Evolutionary conservation across 2,329 filamentous ascomycete species (phyloP), one percentile per base, ranked within the genome.

Genomic region (Dothistroma pini): DNA sequence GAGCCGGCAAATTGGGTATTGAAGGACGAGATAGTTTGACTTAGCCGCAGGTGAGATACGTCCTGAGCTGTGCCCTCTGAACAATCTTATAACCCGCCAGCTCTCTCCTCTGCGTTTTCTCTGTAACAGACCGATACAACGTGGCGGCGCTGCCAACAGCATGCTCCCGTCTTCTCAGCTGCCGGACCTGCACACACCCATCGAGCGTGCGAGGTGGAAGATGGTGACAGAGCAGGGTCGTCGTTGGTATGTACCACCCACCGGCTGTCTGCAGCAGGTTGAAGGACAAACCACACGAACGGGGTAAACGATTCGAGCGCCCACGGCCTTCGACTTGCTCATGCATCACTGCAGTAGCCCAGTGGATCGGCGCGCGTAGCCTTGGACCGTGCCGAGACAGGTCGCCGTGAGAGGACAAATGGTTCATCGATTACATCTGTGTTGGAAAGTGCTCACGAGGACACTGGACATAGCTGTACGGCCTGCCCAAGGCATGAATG

Each of bases 21-120:
- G 65, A 68, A 59, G 62, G 63, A 55, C 57, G 31, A 60, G 60
- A 60, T 58, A 61, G 59, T 63, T 67, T 62, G 50, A 68, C 64
- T 69, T 71, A 68, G 67, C 67, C 61, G 66, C 68, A 69, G 64
- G 67, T 67, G 62, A 67, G 64, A 65, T 66, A 65, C 64, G 58
- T 63, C 61, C 22, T 22, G 59, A 61, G 62, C 62, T 64, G 54
- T 61, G 58, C 51, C 55, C 59, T 58, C 38, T 11, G 54, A 58
- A 62, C 57, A 58, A 59, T 56, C 63, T 65, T 67, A 67, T 67
- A 66, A 50, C 41, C 54, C 51, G 32, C 44, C 47, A 52, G 56
- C 51, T 52, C 14, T 52, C 14, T 53, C 31, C 58, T 57, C 54
- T 64, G 63, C 63, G 59, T 63, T 61, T 64, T 54, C 58, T 61